Conservation (phyloP, 768 basidiomycete genomes). For the Lactarius sanguifluus region DNA sequence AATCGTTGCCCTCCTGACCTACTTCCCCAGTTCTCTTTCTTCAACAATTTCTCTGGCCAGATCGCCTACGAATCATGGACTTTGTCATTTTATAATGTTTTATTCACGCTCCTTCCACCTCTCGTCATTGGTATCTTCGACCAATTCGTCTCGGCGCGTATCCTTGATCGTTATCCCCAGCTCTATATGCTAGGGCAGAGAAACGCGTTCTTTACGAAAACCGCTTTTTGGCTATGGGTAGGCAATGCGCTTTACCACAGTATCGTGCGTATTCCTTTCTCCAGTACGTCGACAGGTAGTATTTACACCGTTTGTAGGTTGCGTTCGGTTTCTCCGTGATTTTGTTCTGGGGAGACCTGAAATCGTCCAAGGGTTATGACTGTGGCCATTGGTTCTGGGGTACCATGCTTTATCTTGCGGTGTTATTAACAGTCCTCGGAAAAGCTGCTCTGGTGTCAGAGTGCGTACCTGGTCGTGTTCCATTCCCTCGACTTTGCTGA, state of each 20-base stretch:
- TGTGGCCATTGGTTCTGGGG: constrained; percentile 99
- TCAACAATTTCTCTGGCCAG: constrained; percentile 99
- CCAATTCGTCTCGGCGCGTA: constrained; percentile 96
- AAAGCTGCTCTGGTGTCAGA: constrained; percentile 98
- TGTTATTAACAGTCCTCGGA: constrained; percentile 91
- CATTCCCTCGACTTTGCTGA: constrained; percentile 17
- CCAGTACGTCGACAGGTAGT: background rate
- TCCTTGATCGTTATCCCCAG: constrained; percentile 96
- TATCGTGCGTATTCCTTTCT: constrained; percentile 50
- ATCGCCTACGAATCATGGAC: constrained; percentile 99
- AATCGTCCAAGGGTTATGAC: constrained; percentile 75
- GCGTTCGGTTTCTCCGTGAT: constrained; percentile 86
- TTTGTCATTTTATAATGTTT: constrained; percentile 91
- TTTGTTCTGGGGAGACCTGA: constrained; percentile 91
- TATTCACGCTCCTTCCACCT: constrained; percentile 95
- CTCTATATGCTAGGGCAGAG: constrained; percentile 91
- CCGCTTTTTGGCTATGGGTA: constrained; percentile 91
- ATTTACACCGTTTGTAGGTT: constrained; percentile 48
- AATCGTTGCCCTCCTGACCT: constrained; percentile 24
- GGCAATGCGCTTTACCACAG: constrained; percentile 89
- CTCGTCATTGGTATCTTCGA: constrained; percentile 98
- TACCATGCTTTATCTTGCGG: constrained; percentile 90
- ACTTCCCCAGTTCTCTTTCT: constrained; percentile 86
- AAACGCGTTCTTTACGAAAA: constrained; percentile 91
- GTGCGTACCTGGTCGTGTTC: constrained; percentile 49